Evolutionary conservation across 176 grass and related monocot genomes (phyloP), one percentile per base, ranked within the genome.

Genomic region (Avena atlantica): DNA sequence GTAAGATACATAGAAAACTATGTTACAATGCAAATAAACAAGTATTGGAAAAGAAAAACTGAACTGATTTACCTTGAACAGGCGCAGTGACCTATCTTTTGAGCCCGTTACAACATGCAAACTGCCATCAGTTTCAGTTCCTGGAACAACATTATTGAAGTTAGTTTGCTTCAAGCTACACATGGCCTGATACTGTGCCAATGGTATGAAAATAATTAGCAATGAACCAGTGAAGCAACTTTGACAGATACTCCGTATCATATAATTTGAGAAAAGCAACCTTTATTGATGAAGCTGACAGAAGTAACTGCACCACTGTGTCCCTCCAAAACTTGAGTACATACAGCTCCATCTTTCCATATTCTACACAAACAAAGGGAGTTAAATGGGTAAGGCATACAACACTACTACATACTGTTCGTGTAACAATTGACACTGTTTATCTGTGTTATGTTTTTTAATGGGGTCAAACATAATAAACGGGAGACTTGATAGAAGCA

Each of bases 61-160:
- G 2, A 66, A 0, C 55, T 66, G 27, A 15, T 87, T 86, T 90
- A 99, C 97, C 92, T 94, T 96, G 89, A 92, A 99, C 49, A 99
- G 60, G 48, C 91, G 87, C 86, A 99, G 64, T 50, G 89, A 91
- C 69, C 94, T 87, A 90, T 99, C 97, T 87, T 99, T 99, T 13
- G 97, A 96, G 81, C 90, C 85, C 90, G 92, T 94, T 19, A 88
- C 97, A 34, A 94, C 62, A 87, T 91, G 87, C 80, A 99, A 83
- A 75, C 59, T 88, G 23, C 81, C 84, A 77, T 91, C 83, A 71
- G 69, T 87, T 79, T 86, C 89, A 93, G 20, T 42, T 89, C 87
- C 87, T 93, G 82, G 40, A 91, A 85, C 34, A 81, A 81, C 42
- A 85, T 81, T 70, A 56, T 82, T 86, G 45, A 29, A 72, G 65